phyloP scores from a whole-genome alignment of 2,329 filamentous ascomycete genomes.

The Aspergillus sp. region DNA sequence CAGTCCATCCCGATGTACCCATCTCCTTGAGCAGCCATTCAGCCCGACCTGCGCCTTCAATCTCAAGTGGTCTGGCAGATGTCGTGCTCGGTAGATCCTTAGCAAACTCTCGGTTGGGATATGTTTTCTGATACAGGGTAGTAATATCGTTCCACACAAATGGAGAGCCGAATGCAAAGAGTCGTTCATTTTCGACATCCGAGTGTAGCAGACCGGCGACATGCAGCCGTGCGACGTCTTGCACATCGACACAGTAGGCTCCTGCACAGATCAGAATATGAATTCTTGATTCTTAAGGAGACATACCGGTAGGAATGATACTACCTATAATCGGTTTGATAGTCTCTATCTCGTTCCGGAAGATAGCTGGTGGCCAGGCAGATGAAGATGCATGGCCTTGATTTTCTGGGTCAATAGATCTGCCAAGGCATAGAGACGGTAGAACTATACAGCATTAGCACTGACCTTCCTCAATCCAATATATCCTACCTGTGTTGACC shows the following conservation, averaged over 20 bases:
- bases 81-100: too few species aligned
- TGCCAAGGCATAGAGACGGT: slow-evolving; percentile 1
- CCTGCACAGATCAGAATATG: background rate
- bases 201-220: background rate
- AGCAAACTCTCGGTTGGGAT: background rate
- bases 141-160: background rate
- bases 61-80: too few species aligned
- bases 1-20: too few species aligned
- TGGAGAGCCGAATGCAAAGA: background rate
- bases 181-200: background rate
- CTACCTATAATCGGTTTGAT: background rate
- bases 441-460: slow-evolving; percentile 6
- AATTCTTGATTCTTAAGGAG: background rate
- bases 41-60: too few species aligned
- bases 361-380: background rate
- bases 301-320: background rate
- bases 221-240: background rate
- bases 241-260: background rate
- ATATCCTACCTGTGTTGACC: too few species aligned
- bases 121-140: background rate
- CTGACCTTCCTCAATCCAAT: too few species aligned
- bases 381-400: background rate
- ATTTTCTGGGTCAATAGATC: background rate
- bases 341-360: background rate
- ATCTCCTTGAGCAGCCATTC: too few species aligned